Percentiles rank a stretch among this genome's conserved stretches.
phyloP scores from a whole-genome alignment of 163 green algal genomes.

The Scenedesmus sp. region DNA sequence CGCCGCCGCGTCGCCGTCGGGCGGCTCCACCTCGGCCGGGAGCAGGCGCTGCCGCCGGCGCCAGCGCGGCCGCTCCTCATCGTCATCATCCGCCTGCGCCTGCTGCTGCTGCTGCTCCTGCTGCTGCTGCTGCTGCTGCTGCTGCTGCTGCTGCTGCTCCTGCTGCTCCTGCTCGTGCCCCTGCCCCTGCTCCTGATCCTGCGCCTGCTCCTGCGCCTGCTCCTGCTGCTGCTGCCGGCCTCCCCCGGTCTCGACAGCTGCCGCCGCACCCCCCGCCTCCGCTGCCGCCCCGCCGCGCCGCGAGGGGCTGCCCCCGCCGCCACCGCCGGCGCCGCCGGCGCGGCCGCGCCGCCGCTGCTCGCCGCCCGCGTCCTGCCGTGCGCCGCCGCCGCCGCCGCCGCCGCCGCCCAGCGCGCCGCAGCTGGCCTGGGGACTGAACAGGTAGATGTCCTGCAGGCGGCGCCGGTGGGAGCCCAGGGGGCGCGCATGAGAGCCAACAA shows the following conservation, averaged over 20 bases:
- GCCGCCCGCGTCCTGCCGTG: too few relatives aligned
- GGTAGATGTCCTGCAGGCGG: conserved; percentile 50
- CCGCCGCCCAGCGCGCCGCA: background rate
- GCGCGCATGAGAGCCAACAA: background rate
- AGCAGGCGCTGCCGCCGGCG: too few relatives aligned
- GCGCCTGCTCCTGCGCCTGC: background rate
- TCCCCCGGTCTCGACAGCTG: background rate
- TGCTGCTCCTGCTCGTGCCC: background rate
- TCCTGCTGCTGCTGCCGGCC: background rate
- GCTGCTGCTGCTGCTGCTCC: background rate
- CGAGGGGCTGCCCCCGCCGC: conserved; percentile 3
- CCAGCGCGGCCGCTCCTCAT: too few relatives aligned
- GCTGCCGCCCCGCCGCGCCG: background rate
- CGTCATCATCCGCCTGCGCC: too few relatives aligned
- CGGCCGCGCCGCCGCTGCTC: background rate
- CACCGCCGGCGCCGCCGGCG: conserved; percentile 4
- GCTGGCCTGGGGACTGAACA: conserved; percentile 37
- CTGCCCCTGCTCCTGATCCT: background rate
- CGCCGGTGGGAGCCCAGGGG: background rate
- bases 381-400: background rate
- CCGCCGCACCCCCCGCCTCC: background rate
- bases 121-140: background rate
- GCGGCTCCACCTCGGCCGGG: too few relatives aligned
- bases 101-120: background rate
- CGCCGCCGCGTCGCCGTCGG: too few relatives aligned